A percentile compares a stretch with the other conserved stretches of the same genome.
These are phyloP conservation scores for Xerocomus spinulosus DNA, from an alignment of 768 basidiomycete species.

Conservation along the genomic window DNA sequence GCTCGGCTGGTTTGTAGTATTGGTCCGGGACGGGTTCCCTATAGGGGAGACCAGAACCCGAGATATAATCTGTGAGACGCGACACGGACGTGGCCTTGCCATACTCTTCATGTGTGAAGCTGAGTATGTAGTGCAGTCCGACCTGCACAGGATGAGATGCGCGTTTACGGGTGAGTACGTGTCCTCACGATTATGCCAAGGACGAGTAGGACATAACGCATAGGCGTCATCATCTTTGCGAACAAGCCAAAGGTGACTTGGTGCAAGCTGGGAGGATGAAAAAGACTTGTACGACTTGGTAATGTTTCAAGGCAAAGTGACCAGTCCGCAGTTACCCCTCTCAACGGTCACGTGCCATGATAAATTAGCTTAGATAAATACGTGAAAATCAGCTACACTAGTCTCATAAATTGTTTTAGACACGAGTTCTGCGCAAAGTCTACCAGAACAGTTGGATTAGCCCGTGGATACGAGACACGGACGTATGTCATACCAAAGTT, in stretches of 20 bases:
- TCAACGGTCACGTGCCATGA: conserved; percentile 1
- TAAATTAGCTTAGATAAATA: conserved; percentile 1
- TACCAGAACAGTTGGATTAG: conserved; percentile 10
- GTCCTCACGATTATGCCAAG: conserved; percentile 43
- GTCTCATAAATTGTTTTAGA: conserved; percentile 26
- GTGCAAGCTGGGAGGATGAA: neutral
- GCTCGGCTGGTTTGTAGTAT: conserved; percentile 45
- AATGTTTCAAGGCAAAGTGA: neutral
- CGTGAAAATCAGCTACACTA: no score
- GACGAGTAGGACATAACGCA: conserved; percentile 51
- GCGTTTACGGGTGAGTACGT: neutral
- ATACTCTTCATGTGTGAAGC: conserved; percentile 40
- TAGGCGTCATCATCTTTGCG: conserved; percentile 52
- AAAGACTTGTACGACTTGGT: neutral
- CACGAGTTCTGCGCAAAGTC: conserved; percentile 29
- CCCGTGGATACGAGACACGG: neutral
- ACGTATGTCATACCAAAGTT: conserved; percentile 58
- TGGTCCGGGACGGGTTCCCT: conserved; percentile 56
- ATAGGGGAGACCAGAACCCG: conserved; percentile 40
- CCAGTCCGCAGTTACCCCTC: neutral
- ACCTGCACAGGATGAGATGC: conserved; percentile 23
- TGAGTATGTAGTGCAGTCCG: conserved; percentile 39
- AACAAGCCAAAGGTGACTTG: neutral
- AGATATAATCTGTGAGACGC: conserved; percentile 25
- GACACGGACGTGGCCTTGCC: conserved; percentile 40